Base-by-base conservation (phyloP, 2,329 filamentous ascomycete species). In the Pseudogymnoascus sp. region DNA sequence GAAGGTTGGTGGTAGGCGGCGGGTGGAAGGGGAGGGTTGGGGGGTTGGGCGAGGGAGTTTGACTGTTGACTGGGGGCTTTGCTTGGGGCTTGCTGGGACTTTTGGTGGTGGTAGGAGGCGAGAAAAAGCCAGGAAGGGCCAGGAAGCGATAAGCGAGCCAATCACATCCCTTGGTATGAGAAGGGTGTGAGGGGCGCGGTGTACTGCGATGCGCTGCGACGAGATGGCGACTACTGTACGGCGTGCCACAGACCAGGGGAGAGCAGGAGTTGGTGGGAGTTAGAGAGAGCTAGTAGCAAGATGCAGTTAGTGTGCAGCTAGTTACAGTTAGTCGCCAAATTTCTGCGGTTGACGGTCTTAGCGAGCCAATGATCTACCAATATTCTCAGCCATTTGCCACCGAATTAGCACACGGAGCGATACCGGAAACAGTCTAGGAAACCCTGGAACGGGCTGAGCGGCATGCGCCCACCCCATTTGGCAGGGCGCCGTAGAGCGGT, bases 381-480 rank as follows among this genome's bases (percentile, higher is more conserved):
- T 0, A 16, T 28, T 6, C 14, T 11, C 23, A 54, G 25, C 23
- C 48, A 54, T 54, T 54, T 54, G 48, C 48, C 48, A 54, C 48
- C 23, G 4, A 54, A 54, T 54, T 54, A 54, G 48, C 48, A 54
- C 48, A 54, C 48, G 23, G 25, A 31, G 48, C 48, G 48, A 54
- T 54, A 54, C 48, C 23, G 25, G 48, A 54, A 54, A 54, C 14
- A 54, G 48, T 31, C 25, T 54, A 54, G 48, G 23, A 54, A 54
- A 54, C 48, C 48, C 14, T 54, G 48, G 48, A 54, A 31, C 48
- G 48, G 48, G 48, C 48, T 54, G 48, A 54, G 48, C 48, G 48
- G 48, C 48, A 54, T 31, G 48, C 48, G 48, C n/a, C 7, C 48
- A 16, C 48, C 48, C 48, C 48, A 54, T 54, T 54, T 19, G 48